Evolutionary conservation across 805 yeast species (phyloP).

Genomic region (Zygoascus biomembranicola): DNA sequence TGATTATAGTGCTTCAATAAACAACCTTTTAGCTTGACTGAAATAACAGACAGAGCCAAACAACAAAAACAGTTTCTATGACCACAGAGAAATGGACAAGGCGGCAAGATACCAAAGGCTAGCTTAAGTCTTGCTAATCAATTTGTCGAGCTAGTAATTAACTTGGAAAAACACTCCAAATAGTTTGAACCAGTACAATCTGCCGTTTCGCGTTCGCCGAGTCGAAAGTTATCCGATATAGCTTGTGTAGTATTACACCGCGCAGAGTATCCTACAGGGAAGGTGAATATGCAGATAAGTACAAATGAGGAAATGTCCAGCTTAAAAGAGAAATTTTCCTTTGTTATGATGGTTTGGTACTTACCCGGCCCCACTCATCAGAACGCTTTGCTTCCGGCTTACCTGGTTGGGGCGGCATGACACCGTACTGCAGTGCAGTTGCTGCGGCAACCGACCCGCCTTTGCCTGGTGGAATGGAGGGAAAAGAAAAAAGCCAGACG

Average conservation of each 20-base stretch:
- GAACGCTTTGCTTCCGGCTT: not conserved
- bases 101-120: too few species aligned
- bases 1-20: too few species aligned
- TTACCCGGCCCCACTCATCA: not conserved
- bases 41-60: too few species aligned
- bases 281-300: conserved; percentile 3
- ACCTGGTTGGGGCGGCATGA: not conserved
- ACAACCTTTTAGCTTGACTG: too few species aligned
- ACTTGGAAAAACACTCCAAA: too few species aligned
- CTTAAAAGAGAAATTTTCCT: conserved; percentile 4
- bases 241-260: not conserved
- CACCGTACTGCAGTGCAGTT: not conserved
- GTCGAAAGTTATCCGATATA: not conserved
- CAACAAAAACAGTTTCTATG: too few species aligned
- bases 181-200: too few species aligned
- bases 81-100: too few species aligned
- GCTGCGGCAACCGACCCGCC: not conserved
- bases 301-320: conserved; percentile 3
- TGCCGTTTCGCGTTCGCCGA: not conserved
- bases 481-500: too few species aligned
- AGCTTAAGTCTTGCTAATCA: too few species aligned
- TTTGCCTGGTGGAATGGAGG: too few species aligned
- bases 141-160: too few species aligned
- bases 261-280: conserved; percentile 2
- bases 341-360: not conserved